Base-by-base conservation (phyloP, 2,329 filamentous ascomycete species). In the Laburnicola sp. region DNA sequence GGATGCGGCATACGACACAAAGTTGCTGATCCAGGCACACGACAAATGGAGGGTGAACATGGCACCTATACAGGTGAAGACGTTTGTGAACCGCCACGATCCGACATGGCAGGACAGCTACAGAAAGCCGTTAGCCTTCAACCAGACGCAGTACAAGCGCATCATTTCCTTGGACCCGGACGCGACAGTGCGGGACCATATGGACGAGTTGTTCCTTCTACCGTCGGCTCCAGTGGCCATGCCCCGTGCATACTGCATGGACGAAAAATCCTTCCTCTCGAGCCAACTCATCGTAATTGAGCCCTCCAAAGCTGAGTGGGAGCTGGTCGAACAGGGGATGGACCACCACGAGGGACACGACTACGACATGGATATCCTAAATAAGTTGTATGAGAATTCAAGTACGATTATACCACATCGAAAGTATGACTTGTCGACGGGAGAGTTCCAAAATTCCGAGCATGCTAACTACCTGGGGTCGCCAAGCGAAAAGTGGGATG, bases 191-290 rank as follows among this genome's bases (percentile, higher is more conserved):
- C 75, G 85, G 6, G 43, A 57, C 53, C 70, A 76, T 16, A 80
- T 89, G 78, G 86, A 89, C 55, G 85, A 88, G 42, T 76, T 88
- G 0, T 89, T 89, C 68, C 76, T 86, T 23, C 71, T 86, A 0
- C 86, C 86, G 0, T 67, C 75, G 0, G 74, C 78, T 0, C 74
- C 79, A 0, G 77, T 86, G 2, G 85, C 85, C 1, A 85, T 88
- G 79, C 84, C 86, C 0, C 80, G 83, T n/a, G 86, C 86, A 1
- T 88, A 89, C 66, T 89, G 86, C 86, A 74, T 80, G 2, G 2
- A 10, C 4, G 80, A 81, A 0, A 44, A 53, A 2, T 48, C 45
- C 27, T 58, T 51, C 42, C 74, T 88, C 3, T 82, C 82, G 0
- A 83, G 81, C 2, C 77, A 83, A 21, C 56, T 87, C 26, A 75